Evolutionary conservation across 106 monocot species (phyloP), one percentile per base, ranked within the genome.

Genomic region (Dioscorea alata): DNA sequence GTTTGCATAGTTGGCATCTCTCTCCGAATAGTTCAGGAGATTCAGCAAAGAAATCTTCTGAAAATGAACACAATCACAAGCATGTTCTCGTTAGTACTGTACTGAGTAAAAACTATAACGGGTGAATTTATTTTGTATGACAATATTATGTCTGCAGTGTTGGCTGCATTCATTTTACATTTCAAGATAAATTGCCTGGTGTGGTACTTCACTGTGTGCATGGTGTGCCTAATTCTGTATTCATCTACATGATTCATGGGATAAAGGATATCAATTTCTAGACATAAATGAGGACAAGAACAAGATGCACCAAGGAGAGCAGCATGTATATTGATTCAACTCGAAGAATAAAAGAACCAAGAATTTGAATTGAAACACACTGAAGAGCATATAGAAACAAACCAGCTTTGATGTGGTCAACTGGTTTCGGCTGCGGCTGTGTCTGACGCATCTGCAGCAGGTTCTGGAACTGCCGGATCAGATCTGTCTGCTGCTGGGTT

Each of bases 1-100:
- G 60, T 33, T 59, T 50, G 50, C 82, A 82, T 53, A 82, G 69
- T 50, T 82, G 67, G 33, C 82, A 82, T 59, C 76, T 82, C 59
- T 72, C 64, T 23, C 73, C 69, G 50, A 82, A 9, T 23, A 64
- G 72, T 25, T 61, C 64, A 49, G 62, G 19, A 28, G 23, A 16
- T 3, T 25, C 13, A 33, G 33, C 64, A 64, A 9, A 15, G 64
- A 64, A 33, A 18, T 21, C 5, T 49, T 49, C 65, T 49, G 65
- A 66, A 48, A 49, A 35, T 22, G 65, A 66, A 66, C 10, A 21
- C 13, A 15, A 0, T 7, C 19, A 31, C 24, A 61, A 61, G 10
- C 28, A 28, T 28, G 42, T 42, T 42, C 61, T 23, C 14, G 23
- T 61, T 28, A 23, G 21, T 14, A 61, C 23, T 28, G 28, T 28